phyloP scores from a whole-genome alignment of 441 rosid species.

The Gossypium davidsonii region DNA sequence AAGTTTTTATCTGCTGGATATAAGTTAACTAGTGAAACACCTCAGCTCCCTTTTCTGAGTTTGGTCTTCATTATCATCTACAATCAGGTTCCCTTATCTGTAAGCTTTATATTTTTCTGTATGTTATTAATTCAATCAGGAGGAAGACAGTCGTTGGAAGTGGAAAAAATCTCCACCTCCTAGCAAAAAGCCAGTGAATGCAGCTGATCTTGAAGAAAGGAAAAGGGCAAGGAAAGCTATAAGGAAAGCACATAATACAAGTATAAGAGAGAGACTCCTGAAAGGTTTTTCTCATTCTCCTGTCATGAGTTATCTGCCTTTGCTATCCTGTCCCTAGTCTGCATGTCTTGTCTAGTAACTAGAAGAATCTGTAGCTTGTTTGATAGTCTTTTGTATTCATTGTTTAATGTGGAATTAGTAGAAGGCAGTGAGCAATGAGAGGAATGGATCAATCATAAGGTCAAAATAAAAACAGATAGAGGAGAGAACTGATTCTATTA shows the following conservation, averaged over 20 bases:
- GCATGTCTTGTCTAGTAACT: neutral
- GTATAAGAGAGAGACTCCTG: slow-evolving; percentile 33
- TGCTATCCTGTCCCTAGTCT: neutral
- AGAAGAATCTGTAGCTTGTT: neutral
- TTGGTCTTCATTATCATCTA: neutral
- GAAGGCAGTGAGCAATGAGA: neutral
- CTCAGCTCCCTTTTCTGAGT: neutral
- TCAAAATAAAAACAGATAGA: neutral
- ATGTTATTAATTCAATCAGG: slow-evolving; percentile 26
- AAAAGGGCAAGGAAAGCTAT: slow-evolving; percentile 25
- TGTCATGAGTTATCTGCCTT: neutral
- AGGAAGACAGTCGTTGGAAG: slow-evolving; percentile 40
- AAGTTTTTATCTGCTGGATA: neutral
- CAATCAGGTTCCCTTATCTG: neutral
- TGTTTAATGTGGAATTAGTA: neutral
- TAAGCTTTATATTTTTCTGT: neutral
- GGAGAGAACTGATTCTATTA: neutral
- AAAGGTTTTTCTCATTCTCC: slow-evolving; percentile 30
- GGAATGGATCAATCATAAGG: neutral
- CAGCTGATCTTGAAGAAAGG: slow-evolving; percentile 20
- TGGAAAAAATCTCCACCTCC: slow-evolving; percentile 53
- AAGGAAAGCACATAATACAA: slow-evolving; percentile 20
- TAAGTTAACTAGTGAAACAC: neutral
- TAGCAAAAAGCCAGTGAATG: slow-evolving; percentile 32
- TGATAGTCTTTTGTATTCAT: neutral